These are phyloP conservation scores for Umbelopsis sp. DNA, from an alignment of 192 early-diverging fungal genomes.

Conservation along the genomic window DNA sequence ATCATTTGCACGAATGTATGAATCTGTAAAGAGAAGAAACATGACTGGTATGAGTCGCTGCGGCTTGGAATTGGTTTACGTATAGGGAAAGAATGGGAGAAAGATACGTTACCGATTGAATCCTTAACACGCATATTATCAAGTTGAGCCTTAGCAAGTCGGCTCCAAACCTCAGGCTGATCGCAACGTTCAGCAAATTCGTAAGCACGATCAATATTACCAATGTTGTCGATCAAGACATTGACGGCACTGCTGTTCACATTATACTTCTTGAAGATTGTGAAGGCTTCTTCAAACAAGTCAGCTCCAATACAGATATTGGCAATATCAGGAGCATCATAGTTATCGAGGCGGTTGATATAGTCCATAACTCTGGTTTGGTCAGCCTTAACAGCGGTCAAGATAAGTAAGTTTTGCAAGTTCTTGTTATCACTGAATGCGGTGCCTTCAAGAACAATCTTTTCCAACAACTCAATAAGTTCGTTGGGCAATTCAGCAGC, in stretches of 20 bases:
- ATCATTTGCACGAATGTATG: slow-evolving; percentile 96
- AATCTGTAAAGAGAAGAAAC: slow-evolving; percentile 55
- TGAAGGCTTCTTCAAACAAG: slow-evolving; percentile 95
- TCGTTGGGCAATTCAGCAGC: slow-evolving; percentile 93
- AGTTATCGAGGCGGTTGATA: slow-evolving; percentile 93
- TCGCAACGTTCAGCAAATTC: slow-evolving; percentile 96
- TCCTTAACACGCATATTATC: slow-evolving; percentile 90
- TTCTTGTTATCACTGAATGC: slow-evolving; percentile 95
- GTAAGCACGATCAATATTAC: slow-evolving; percentile 91
- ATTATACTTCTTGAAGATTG: slow-evolving; percentile 94
- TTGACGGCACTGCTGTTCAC: slow-evolving; percentile 87
- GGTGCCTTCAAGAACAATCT: slow-evolving; percentile 90
- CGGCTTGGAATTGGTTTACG: neutral
- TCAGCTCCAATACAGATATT: slow-evolving; percentile 89
- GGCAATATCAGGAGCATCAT: slow-evolving; percentile 97
- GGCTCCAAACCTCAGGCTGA: slow-evolving; percentile 92
- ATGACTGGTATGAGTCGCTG: neutral
- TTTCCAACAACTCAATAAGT: slow-evolving; percentile 96
- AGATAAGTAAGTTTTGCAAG: slow-evolving; percentile 95
- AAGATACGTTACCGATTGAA: slow-evolving; percentile 65
- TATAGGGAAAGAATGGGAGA: neutral
- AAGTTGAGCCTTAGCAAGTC: slow-evolving; percentile 93
- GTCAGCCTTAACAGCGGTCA: slow-evolving; percentile 97
- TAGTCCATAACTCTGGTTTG: slow-evolving; percentile 93
- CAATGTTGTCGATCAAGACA: slow-evolving; percentile 92